A percentile compares a stretch with the other conserved stretches of the same genome.
These are phyloP conservation scores for Spergularia marina DNA, from an alignment of 148 eudicot species.

Conservation along the genomic window DNA sequence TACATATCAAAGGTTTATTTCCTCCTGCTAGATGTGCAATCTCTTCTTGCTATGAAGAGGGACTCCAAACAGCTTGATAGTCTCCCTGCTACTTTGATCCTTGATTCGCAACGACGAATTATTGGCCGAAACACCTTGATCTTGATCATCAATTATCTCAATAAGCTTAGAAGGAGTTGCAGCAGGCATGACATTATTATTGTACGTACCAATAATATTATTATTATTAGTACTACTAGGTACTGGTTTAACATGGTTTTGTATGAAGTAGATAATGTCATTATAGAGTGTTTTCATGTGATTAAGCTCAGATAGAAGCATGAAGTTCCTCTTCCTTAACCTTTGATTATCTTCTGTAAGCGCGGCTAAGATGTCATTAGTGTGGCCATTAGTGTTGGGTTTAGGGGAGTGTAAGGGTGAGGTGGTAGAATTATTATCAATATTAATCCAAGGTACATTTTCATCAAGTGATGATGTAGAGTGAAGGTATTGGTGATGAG, in stretches of 20 bases:
- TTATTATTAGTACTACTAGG: conserved; percentile 22
- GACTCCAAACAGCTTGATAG: conserved; percentile 52
- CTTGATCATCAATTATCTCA: conserved; percentile 31
- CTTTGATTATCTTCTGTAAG: conserved; percentile 43
- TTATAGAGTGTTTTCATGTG: conserved; percentile 55
- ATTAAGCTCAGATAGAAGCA: conserved; percentile 48
- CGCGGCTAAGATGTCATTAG: conserved; percentile 32
- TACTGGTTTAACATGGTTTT: conserved; percentile 46
- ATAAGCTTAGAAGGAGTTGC: conserved; percentile 34
- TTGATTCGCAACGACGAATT: conserved; percentile 12
- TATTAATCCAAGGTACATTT: conserved; percentile 28
- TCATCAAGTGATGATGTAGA: conserved; percentile 19
- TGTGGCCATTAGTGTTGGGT: conserved; percentile 15
- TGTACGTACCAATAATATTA: neutral
- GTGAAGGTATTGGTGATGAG: conserved; percentile 29
- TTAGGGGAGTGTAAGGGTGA: conserved; percentile 31
- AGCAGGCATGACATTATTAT: conserved; percentile 16
- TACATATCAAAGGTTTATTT: conserved; percentile 2
- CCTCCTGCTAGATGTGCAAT: conserved; percentile 32
- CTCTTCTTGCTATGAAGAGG: conserved; percentile 53
- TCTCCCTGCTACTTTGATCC: conserved; percentile 24
- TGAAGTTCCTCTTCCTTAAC: conserved; percentile 45
- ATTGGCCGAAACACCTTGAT: neutral
- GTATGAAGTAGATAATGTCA: conserved; percentile 53
- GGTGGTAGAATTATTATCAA: conserved; percentile 6